Evolutionary conservation across 2,329 filamentous ascomycete species (phyloP), one percentile per base, ranked within the genome.

Genomic region (Pseudocercospora fijiensis): DNA sequence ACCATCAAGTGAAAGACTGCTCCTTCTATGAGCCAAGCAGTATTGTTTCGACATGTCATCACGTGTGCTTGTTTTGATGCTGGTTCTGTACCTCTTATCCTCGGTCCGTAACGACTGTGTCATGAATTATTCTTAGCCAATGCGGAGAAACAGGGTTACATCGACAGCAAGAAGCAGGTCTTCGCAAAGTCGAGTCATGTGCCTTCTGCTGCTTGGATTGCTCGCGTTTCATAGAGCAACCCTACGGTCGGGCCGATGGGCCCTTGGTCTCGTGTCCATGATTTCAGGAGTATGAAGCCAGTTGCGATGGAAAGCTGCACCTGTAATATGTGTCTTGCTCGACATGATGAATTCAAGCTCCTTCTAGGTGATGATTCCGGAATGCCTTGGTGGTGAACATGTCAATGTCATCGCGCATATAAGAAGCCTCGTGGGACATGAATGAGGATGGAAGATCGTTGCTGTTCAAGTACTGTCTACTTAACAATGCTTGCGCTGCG

Each of bases 151-250:
- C 18, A 24, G 18, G 45, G 45, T 49, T 18, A 49, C 33, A 37
- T 37, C 37, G 16, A 16, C 4, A 18, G 16, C 18, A 37, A 41
- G 37, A 41, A 41, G 37, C 37, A 41, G 37, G 37, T 41, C 16
- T 41, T 41, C 18, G 37, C 3, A 18, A 41, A n/a, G 8, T 41
- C 37, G 37, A 41, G 37, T 41, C 37, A 41, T 41, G 37, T 18
- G 37, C 37, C 37, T 41, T 18, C 37, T 41, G 37, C 37, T 41
- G 37, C 37, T 41, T n/a, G 37, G 37, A 41, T n/a, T 41, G 37
- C 49, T 53, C 26, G 45, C 49, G 49, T 53, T 26, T 53, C 49
- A 28, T 27, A 53, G 26, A 22, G 49, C 49, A 53, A 53, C 16
- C 22, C 26, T 53, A 28, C 26, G 49, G 49, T 53, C 49, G 22